Conservation (phyloP, 1,284 basidiomycete species). For the Ceratorhiza oryzae-sativae region DNA sequence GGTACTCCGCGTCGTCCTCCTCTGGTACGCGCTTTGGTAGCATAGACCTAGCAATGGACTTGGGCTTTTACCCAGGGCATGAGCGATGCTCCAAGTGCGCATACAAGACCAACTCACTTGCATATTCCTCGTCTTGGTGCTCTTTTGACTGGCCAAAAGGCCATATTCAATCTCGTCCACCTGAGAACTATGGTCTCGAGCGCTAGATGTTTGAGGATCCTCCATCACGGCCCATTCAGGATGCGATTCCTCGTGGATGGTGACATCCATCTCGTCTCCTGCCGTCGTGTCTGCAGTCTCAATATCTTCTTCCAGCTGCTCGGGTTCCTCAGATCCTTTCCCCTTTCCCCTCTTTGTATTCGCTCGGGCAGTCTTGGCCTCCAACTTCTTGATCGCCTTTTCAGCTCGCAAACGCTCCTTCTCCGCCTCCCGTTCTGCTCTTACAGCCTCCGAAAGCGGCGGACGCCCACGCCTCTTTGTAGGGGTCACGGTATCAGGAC, state of each 20-base stretch:
- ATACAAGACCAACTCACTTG: not conserved
- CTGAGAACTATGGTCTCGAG: slow-evolving; percentile 1
- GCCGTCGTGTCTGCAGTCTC: not conserved
- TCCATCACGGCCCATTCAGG: slow-evolving; percentile 10
- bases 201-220: not conserved
- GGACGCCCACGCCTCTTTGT: slow-evolving; percentile 42
- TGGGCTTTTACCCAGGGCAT: not conserved
- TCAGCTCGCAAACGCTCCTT: slow-evolving; percentile 42
- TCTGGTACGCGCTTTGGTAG: not conserved
- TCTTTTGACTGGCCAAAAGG: not conserved
- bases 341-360: slow-evolving; percentile 14
- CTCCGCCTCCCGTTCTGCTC: slow-evolving; percentile 47
- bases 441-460: slow-evolving; percentile 48
- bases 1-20: not conserved
- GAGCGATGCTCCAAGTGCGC: not conserved
- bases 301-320: not conserved
- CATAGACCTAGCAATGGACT: not conserved
- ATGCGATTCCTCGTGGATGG: not conserved
- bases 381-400: slow-evolving; percentile 19
- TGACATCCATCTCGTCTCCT: not conserved
- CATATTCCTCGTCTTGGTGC: not conserved
- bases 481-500: not conserved
- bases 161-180: slow-evolving; percentile 15
- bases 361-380: slow-evolving; percentile 18
- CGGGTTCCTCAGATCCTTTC: not conserved